Evolutionary conservation across 192 early-diverging fungal species (phyloP).

Genomic region (Entomortierella beljakovae): DNA sequence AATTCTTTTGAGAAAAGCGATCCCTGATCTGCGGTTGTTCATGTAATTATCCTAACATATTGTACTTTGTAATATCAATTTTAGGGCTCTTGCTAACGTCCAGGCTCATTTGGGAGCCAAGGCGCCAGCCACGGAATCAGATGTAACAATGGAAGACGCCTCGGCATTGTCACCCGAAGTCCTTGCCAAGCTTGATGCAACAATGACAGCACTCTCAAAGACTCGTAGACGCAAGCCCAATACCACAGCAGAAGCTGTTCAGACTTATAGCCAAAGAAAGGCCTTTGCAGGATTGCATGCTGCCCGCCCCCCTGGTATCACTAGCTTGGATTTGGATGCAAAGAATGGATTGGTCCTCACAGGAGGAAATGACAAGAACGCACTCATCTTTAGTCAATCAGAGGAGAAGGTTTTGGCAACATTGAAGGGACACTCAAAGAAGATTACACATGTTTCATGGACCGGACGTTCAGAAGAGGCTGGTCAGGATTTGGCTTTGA

Average conservation of each 20-base stretch:
- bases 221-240: slow-evolving; percentile 82
- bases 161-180: slow-evolving; percentile 60
- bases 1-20: not conserved
- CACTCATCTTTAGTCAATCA: slow-evolving; percentile 74
- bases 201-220: slow-evolving; percentile 52
- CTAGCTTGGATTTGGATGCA: slow-evolving; percentile 65
- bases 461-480: slow-evolving; percentile 59
- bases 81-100: slow-evolving; percentile 68
- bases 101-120: slow-evolving; percentile 68
- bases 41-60: not conserved
- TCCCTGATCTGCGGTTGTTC: not conserved
- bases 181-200: slow-evolving; percentile 64
- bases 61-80: not conserved
- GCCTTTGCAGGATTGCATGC: slow-evolving; percentile 74
- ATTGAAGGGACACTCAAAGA: slow-evolving; percentile 88
- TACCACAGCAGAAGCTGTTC: slow-evolving; percentile 77
- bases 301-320: slow-evolving; percentile 79
- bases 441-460: slow-evolving; percentile 80
- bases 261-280: slow-evolving; percentile 61
- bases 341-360: slow-evolving; percentile 76
- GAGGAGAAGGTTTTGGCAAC: slow-evolving; percentile 73
- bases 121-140: slow-evolving; percentile 41
- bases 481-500: slow-evolving; percentile 70
- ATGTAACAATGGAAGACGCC: slow-evolving; percentile 63
- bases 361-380: slow-evolving; percentile 84